Evolutionary conservation across 805 yeast species (phyloP), one percentile per base, ranked within the genome.

Genomic region (Scheffersomyces ergatensis): DNA sequence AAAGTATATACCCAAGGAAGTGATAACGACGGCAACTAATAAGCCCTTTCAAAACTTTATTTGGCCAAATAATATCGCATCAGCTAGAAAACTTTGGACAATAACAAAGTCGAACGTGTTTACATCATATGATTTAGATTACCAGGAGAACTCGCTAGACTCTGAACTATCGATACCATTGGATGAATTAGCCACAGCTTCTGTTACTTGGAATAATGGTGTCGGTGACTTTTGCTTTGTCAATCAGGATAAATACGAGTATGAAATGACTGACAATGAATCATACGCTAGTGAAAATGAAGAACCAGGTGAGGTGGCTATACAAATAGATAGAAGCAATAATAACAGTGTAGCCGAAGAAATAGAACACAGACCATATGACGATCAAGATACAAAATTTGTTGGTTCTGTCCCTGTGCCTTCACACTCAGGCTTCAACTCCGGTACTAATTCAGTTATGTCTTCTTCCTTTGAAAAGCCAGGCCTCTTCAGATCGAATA

Each of bases 1-100:
- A 47, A 85, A 82, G 48, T 83, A 76, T 54, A 76, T 89, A 17
- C 96, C 97, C 1, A 72, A 74, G 8, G 89, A 83, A n/a, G 55
- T 87, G 7, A 57, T 72, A 6, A 80, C 82, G 68, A 70, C 77
- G 23, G 63, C 72, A 21, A 73, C 79, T 1, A 48, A 50, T 14
- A 67, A 61, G 38, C 70, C 74, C 1, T 57, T 66, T 40, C 74
- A 61, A 40, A 70, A 69, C 49, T 70, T 70, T 45, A 56, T 65
- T 8, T 70, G 76, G 76, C 65, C 70, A n/a, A 44, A 46, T 15
- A 57, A 58, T 40, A 37, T 52, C 5, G 33, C 40, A 5, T 43
- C 42, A 5, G 30, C 53, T 1, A 51, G 71, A 25, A 55, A 48
- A 40, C 36, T 70, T 4, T 70, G 73, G 74, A 58, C 72, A n/a